Evolutionary conservation across 1,139 yeast genomes (phyloP).

Genomic region (Scheffersomyces titani): DNA sequence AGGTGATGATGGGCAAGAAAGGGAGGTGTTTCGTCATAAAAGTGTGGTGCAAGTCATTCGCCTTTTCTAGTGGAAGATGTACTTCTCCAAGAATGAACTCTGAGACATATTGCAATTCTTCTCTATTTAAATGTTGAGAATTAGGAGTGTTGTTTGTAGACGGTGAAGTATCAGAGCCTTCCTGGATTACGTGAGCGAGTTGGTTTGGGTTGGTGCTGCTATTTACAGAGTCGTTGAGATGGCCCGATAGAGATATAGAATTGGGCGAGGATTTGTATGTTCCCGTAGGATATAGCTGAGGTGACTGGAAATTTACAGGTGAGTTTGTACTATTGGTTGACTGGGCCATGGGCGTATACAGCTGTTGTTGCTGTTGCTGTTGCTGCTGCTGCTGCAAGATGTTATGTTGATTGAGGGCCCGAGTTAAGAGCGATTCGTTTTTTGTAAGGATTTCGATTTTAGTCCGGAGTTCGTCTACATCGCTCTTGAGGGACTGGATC

Average conservation of each 20-base stretch:
- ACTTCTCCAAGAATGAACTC: constrained; percentile 80
- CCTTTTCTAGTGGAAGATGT: constrained; percentile 61
- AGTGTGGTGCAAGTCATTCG: constrained; percentile 67
- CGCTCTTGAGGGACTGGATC: constrained; percentile 79
- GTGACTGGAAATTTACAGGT: constrained; percentile 13
- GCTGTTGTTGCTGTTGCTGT: constrained; percentile 15
- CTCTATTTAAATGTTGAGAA: constrained; percentile 4
- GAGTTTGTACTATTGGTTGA: constrained; percentile 7
- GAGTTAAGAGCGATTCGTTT: constrained; percentile 67
- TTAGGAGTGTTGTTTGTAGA: constrained; percentile 9
- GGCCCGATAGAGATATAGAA: constrained; percentile 1
- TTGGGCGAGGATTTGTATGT: constrained; percentile 2
- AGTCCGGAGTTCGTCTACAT: constrained; percentile 76
- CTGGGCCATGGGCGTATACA: constrained; percentile 6
- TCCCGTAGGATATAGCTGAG: constrained; percentile 5
- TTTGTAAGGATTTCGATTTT: constrained; percentile 75
- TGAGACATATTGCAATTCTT: constrained; percentile 29
- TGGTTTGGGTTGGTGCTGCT: constrained; percentile 6
- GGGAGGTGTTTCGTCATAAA: constrained; percentile 73
- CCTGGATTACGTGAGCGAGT: constrained; percentile 20
- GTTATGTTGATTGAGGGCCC: constrained; percentile 55
- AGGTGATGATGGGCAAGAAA: constrained; percentile 74
- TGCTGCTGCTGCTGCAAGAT: constrained; percentile 29
- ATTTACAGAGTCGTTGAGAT: constrained; percentile 9
- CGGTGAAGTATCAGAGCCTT: constrained; percentile 30